phyloP scores from a whole-genome alignment of 1,139 yeast species.

The Nakaseomyces glabratus region DNA sequence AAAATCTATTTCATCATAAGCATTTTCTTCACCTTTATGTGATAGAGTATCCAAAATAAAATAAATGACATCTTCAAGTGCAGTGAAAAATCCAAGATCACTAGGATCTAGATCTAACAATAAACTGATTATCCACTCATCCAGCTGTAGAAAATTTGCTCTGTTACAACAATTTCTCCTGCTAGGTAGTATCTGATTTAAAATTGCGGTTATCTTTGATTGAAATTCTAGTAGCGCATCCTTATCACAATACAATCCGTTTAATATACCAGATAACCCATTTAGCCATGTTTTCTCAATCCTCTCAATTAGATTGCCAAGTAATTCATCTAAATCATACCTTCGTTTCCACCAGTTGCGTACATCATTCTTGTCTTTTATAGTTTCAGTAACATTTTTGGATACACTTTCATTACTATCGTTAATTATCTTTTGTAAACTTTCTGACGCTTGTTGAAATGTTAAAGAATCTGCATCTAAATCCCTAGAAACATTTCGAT shows the following conservation, averaged over 20 bases:
- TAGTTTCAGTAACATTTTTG: conserved; percentile 38
- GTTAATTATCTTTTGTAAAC: conserved; percentile 44
- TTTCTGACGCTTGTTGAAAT: conserved; percentile 41
- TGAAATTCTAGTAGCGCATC: conserved; percentile 34
- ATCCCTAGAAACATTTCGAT: conserved; percentile 42
- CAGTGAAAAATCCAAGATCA: conserved; percentile 32
- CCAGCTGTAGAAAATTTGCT: conserved; percentile 34
- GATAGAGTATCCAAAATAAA: conserved; percentile 52
- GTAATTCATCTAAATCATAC: conserved; percentile 48
- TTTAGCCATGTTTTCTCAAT: conserved; percentile 71
- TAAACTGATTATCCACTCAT: conserved; percentile 43
- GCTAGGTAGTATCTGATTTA: conserved; percentile 34
- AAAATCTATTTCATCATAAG: conserved; percentile 56
- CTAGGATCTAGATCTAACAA: conserved; percentile 40
- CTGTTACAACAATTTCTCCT: conserved; percentile 27
- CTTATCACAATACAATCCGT: conserved; percentile 36
- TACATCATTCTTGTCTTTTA: conserved; percentile 50
- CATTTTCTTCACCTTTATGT: conserved; percentile 56
- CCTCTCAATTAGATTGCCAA: conserved; percentile 45
- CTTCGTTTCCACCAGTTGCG: conserved; percentile 73
- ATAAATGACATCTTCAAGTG: conserved; percentile 55
- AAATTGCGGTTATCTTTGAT: conserved; percentile 32
- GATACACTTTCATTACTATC: conserved; percentile 57
- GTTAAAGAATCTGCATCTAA: conserved; percentile 36
- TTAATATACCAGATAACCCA: conserved; percentile 49